phyloP scores from a whole-genome alignment of 2,329 filamentous ascomycete species.

The Periglandula ipomoeae region DNA sequence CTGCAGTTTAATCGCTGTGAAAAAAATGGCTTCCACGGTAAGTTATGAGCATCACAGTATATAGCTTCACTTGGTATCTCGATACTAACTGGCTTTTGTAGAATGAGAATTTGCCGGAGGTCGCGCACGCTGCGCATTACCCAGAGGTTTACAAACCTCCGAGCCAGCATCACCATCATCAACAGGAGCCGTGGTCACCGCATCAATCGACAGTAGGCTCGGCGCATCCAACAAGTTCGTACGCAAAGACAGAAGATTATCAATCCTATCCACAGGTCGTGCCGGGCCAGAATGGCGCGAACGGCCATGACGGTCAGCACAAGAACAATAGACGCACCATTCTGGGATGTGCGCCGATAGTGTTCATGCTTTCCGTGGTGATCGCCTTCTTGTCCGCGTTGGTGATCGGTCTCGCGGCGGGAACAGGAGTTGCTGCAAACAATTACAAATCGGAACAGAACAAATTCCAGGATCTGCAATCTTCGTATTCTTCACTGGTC shows the following conservation, averaged over 20 bases:
- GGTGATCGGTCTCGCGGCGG: constrained; percentile 35
- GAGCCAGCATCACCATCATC: neutral
- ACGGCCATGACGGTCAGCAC: neutral
- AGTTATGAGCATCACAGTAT: neutral
- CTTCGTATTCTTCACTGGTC: constrained; percentile 14
- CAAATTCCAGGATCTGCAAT: constrained; percentile 13
- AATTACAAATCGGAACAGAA: constrained; percentile 26
- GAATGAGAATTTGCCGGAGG: constrained; percentile 2
- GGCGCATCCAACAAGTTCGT: neutral
- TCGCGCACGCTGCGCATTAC: neutral
- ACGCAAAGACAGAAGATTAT: neutral
- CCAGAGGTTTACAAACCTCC: neutral
- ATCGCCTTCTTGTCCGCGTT: constrained; percentile 30
- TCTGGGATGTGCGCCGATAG: constrained; percentile 22
- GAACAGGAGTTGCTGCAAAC: constrained; percentile 31
- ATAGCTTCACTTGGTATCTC: neutral
- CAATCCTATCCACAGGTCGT: constrained; percentile 4
- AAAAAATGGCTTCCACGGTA: neutral
- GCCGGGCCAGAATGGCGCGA: neutral
- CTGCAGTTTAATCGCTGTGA: neutral
- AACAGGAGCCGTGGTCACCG: neutral
- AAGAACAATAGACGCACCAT: neutral
- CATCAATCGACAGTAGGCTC: neutral
- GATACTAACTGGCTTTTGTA: neutral
- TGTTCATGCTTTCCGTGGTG: constrained; percentile 31